Evolutionary conservation across 306 rosid genomes (phyloP), one percentile per base, ranked within the genome.

Genomic region (Erythrophleum fordii): DNA sequence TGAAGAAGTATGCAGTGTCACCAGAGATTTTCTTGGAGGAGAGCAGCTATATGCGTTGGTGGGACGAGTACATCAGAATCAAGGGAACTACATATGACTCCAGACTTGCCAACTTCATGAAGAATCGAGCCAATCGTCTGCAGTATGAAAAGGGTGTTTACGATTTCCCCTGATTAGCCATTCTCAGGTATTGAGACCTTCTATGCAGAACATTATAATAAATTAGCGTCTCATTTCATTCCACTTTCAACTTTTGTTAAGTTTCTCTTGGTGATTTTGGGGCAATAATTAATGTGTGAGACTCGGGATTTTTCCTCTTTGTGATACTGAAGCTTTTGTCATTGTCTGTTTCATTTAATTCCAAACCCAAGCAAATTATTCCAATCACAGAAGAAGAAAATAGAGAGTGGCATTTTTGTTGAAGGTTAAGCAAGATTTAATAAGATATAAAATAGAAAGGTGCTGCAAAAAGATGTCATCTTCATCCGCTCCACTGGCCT

Each of bases 21-120:
- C 83, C 93, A 1, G 97, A 94, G 80, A 91, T 94, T 78, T 92
- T 94, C 85, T 77, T 91, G 31, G 2, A 5, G 13, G 1, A 10
- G 0, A 87, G 97, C 72, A 92, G 90, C 77, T 94, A 85, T n/a
- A 92, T 89, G 97, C 0, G 0, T 35, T 91, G 97, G 98, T 94
- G 92, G 94, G 41, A 66, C 0, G 59, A 79, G 20, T 91, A 92
- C 55, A 76, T 74, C 39, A 9, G 0, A 11, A 83, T 71, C 12
- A 37, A 51, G 79, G 90, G 80, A 42, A 5, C 8, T 31, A 5
- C 56, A 13, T 22, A 71, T 58, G 17, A 35, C 42, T 76, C 87
- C n/a, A 7, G 0, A 3, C 87, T 94, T 8, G 35, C 34, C 0
- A 18, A 17, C 2, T 80, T 91, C 71, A 90, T 92, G 92, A 84